Conservation (phyloP, 305 asterid genomes). For the Solanum hybrid region DNA sequence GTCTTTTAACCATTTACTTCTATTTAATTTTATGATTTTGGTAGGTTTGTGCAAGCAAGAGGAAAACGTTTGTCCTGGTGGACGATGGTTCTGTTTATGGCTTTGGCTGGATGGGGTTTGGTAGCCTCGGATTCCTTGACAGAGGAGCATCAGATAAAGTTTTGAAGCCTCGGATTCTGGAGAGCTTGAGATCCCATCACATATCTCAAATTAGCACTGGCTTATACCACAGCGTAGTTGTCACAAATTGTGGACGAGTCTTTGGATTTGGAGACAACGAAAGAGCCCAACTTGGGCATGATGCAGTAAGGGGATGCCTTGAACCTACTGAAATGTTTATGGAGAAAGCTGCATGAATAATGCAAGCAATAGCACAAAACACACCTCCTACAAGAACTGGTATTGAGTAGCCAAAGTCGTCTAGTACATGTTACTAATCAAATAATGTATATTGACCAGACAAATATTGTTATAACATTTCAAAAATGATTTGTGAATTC, state of each 20-base stretch:
- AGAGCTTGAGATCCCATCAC: constrained; percentile 47
- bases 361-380: too few species aligned
- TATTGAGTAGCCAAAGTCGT: not conserved
- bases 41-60: constrained; percentile 79
- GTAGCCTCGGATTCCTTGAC: constrained; percentile 74
- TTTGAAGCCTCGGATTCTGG: constrained; percentile 45
- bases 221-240: constrained; percentile 66
- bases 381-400: not conserved
- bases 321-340: constrained; percentile 46
- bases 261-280: constrained; percentile 80
- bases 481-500: too few species aligned
- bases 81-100: constrained; percentile 67
- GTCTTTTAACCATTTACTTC: not conserved
- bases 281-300: constrained; percentile 77
- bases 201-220: constrained; percentile 80
- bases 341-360: too few species aligned
- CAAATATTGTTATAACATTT: not conserved
- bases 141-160: constrained; percentile 53
- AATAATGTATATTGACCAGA: not conserved
- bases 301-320: constrained; percentile 53
- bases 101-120: constrained; percentile 80
- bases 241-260: constrained; percentile 47
- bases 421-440: too few species aligned
- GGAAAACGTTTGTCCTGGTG: constrained; percentile 62
- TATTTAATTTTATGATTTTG: not conserved